A percentile compares a stretch with the other conserved stretches of the same genome.
Evolutionary conservation across 495 filamentous ascomycete species (phyloP).

Genomic region (Patellaria atrata): DNA sequence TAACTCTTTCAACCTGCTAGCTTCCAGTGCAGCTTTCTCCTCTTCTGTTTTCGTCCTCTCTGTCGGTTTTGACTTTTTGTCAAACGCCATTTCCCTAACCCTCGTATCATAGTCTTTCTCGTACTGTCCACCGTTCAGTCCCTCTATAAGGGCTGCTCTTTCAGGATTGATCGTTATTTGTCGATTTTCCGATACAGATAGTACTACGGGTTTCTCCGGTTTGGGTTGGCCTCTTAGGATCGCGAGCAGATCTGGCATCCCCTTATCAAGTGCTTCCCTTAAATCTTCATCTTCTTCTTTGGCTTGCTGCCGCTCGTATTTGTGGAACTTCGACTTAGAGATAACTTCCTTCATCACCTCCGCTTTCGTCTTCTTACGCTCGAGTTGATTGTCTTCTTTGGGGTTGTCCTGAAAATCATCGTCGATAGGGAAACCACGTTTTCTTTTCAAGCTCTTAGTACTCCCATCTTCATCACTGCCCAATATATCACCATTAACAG

Average conservation of each 20-base stretch:
- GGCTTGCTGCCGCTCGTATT: conserved; percentile 76
- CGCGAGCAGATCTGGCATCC: conserved; percentile 62
- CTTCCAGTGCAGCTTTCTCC: conserved; percentile 64
- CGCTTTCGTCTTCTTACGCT: conserved; percentile 78
- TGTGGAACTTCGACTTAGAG: conserved; percentile 89
- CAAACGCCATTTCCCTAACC: conserved; percentile 64
- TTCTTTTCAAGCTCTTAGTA: conserved; percentile 39
- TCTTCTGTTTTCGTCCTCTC: conserved; percentile 85
- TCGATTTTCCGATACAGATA: conserved; percentile 18
- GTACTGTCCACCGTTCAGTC: conserved; percentile 43
- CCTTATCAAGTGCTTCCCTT: conserved; percentile 64
- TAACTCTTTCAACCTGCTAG: conserved; percentile 55
- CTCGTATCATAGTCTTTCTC: conserved; percentile 77
- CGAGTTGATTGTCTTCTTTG: conserved; percentile 39
- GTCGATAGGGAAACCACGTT: conserved; percentile 32
- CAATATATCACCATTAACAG: conserved; percentile 10
- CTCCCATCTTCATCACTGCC: conserved; percentile 31
- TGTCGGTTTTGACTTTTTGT: conserved; percentile 68
- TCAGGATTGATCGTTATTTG: conserved; percentile 36
- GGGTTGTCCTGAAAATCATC: conserved; percentile 31
- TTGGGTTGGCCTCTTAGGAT: conserved; percentile 42
- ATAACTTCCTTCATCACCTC: conserved; percentile 98
- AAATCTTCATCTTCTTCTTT: conserved; percentile 93
- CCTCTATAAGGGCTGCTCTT: conserved; percentile 42
- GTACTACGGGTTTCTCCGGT: conserved; percentile 28